Evolutionary conservation across 345 rosid species (phyloP).

Genomic region (Citrus cavaleriei): DNA sequence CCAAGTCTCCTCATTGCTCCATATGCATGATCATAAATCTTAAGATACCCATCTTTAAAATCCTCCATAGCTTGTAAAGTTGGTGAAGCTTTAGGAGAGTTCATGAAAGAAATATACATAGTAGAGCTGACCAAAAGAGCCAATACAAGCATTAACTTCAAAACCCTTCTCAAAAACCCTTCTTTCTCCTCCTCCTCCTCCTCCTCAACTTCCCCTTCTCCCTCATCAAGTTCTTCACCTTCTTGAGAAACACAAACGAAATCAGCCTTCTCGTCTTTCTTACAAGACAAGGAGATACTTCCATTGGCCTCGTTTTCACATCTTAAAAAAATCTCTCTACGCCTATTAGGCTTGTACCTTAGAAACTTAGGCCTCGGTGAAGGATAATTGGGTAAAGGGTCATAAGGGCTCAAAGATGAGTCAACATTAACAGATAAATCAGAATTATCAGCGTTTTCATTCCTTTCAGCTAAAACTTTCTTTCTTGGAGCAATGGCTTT

Average conservation of each 20-base stretch:
- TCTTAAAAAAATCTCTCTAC: conserved; percentile 20
- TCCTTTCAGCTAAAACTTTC: conserved; percentile 40
- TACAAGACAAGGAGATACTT: conserved; percentile 2
- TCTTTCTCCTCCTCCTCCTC: conserved; percentile 23
- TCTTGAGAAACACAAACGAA: conserved; percentile 1
- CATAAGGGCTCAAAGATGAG: conserved; percentile 23
- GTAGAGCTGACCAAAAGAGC: conserved; percentile 29
- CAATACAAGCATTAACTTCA: conserved; percentile 21
- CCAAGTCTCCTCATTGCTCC: conserved; percentile 9
- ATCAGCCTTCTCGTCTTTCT: conserved; percentile 9
- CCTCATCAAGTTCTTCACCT: conserved; percentile 21
- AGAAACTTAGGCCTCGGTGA: conserved; percentile 46
- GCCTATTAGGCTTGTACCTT: conserved; percentile 34
- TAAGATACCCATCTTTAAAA: conserved; percentile 15
- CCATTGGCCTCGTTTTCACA: conserved; percentile 20
- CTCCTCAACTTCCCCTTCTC: conserved; percentile 8
- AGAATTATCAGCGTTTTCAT: conserved; percentile 11
- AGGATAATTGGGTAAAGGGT: conserved; percentile 25
- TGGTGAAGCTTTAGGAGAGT: conserved; percentile 19
- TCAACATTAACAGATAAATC: background rate
- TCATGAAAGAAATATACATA: conserved; percentile 32
- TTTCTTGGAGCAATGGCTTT: conserved; percentile 26
- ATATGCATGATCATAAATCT: conserved; percentile 16
- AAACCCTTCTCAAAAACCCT: conserved; percentile 20
- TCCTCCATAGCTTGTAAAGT: conserved; percentile 4